phyloP scores from a whole-genome alignment of 1,284 basidiomycete genomes.

The Flammula alnicola region DNA sequence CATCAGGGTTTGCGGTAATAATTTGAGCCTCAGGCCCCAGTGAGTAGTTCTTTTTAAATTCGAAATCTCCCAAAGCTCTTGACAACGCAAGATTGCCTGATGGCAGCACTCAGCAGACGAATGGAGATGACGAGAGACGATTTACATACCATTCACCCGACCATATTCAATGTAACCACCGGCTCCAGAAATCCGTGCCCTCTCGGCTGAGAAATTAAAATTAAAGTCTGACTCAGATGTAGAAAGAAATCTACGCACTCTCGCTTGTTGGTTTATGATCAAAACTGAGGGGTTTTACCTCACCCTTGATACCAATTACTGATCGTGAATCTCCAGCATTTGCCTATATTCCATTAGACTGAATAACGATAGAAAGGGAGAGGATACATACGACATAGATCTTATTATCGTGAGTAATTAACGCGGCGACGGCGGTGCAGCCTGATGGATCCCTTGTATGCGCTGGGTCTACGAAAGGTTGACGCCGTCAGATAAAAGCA shows the following conservation, averaged over 20 bases:
- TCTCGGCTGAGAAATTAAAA: constrained; percentile 65
- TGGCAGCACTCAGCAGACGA: background rate
- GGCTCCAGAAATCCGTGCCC: constrained; percentile 86
- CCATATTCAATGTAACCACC: constrained; percentile 98
- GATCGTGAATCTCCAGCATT: constrained; percentile 99
- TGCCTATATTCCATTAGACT: constrained; percentile 62
- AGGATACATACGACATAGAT: constrained; percentile 74
- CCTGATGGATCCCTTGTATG: constrained; percentile 94
- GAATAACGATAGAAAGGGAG: constrained; percentile 3
- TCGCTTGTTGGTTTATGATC: constrained; percentile 97
- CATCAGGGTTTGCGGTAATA: constrained; percentile 95
- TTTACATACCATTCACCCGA: constrained; percentile 87
- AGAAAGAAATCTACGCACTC: constrained; percentile 56
- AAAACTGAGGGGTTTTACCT: constrained; percentile 86
- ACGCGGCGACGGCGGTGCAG: constrained; percentile 92
- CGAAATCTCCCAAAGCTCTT: constrained; percentile 96
- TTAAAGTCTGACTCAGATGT: background rate
- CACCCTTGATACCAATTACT: constrained; percentile 87
- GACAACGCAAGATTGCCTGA: constrained; percentile 96
- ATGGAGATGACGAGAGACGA: constrained; percentile 10
- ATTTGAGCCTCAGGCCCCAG: constrained; percentile 90
- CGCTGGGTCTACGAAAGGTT: constrained; percentile 66
- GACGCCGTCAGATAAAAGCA: constrained; percentile 10
- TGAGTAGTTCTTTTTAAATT: constrained; percentile 94
- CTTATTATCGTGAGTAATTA: constrained; percentile 80